Base-by-base conservation (phyloP, 208 protist species). In the Sergeia podlipaevii region DNA sequence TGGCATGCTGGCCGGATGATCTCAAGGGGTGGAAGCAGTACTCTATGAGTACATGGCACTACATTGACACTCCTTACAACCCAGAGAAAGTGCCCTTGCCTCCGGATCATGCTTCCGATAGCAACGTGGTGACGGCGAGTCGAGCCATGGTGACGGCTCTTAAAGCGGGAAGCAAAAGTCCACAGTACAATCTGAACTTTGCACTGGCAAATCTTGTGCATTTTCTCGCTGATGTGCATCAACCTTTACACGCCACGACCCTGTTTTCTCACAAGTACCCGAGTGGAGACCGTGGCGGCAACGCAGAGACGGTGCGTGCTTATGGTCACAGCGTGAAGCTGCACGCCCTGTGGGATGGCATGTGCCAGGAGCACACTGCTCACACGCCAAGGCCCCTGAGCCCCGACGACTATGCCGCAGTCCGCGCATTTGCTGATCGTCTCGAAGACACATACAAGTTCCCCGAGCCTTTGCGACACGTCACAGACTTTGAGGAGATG, bases 151-250 rank as follows among this genome's bases (percentile, higher is more conserved):
- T 54, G 20, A 68, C 33, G 13, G 61, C 69, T 1, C 50, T 80
- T 7, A 54, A 66, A 38, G 17, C 38, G 15, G 23, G 44, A 15
- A 32, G 36, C 0, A 68, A 68, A 33, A 10, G 53, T 11, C 72
- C 67, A 17, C n/a, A 64, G 26, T 95, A 85, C 60, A 52, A 75
- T 45, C 27, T 69, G 4, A 63, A 70, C 38, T 91, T 95, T 67
- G 75, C 85, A 0, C 60, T 91, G 39, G 81, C 67, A 10, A 75
- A 91, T 58, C 50, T 92, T 2, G 45, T 89, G 4, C 89, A 96
- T 67, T 81, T 93, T 28, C 73, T 87, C 37, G 89, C 85, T 6
- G 89, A 96, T 29, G 69, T 88, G 32, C 89, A 96, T 49, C 85
- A 93, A 56, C 89, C 89, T 0, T 63, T 96, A 59, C 89, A 96